phyloP scores from a whole-genome alignment of 129 eudicot species.

The Artemisia argyi region DNA sequence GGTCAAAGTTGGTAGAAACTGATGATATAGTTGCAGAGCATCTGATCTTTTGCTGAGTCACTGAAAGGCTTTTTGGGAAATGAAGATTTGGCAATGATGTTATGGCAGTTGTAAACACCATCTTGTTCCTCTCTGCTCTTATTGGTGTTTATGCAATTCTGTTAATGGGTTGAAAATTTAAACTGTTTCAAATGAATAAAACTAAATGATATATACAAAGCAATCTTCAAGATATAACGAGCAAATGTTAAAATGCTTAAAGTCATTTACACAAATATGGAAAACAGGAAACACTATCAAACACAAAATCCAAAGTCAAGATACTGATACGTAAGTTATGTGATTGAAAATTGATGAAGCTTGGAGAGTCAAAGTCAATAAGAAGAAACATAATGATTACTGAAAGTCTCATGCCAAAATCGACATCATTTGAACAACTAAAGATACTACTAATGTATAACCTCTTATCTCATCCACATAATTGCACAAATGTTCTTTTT shows the following conservation, averaged over 20 bases:
- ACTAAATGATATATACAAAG: not conserved
- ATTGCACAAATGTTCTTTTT: too few relatives aligned
- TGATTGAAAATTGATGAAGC: too few relatives aligned
- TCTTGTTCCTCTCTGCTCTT: not conserved
- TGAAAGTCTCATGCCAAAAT: too few relatives aligned
- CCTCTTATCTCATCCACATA: too few relatives aligned
- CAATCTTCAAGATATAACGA: too few relatives aligned
- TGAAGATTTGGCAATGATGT: slow-evolving; percentile 34
- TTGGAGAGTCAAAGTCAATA: too few relatives aligned
- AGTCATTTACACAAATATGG: not conserved
- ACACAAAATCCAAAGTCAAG: too few relatives aligned
- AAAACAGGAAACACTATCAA: too few relatives aligned
- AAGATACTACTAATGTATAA: too few relatives aligned
- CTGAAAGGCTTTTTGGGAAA: slow-evolving; percentile 31
- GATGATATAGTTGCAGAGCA: slow-evolving; percentile 45
- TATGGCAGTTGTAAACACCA: slow-evolving; percentile 44
- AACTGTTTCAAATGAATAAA: not conserved
- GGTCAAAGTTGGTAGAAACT: slow-evolving; percentile 58
- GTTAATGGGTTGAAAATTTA: not conserved
- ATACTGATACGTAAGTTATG: too few relatives aligned
- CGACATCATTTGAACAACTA: too few relatives aligned
- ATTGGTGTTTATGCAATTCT: not conserved
- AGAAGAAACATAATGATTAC: too few relatives aligned
- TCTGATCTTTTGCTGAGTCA: slow-evolving; percentile 33
- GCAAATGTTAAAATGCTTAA: not conserved